Conservation (phyloP, 768 basidiomycete genomes). For the Suillus fuscotomentosus region DNA sequence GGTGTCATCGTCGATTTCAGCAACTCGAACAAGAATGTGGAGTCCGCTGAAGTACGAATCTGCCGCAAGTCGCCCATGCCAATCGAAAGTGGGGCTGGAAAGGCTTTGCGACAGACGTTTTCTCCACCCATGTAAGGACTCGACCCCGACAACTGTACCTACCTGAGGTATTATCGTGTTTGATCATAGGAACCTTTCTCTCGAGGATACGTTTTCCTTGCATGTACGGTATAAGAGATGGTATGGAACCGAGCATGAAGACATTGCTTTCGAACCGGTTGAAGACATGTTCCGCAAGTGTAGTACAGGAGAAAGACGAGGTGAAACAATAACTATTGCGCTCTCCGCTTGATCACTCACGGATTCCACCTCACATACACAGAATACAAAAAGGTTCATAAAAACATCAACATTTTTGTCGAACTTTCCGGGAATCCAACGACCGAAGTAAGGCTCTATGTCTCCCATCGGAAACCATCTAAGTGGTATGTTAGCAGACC, state of each 20-base stretch:
- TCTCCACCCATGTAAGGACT: background rate
- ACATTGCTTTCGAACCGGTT: background rate
- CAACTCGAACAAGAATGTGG: background rate
- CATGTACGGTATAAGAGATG: background rate
- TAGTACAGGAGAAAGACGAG: background rate
- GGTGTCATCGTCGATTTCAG: background rate
- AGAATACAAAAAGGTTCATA: background rate
- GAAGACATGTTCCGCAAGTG: background rate
- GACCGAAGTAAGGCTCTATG: background rate
- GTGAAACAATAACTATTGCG: background rate
- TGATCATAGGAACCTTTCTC: background rate
- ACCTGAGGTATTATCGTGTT: background rate
- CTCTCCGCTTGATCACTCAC: background rate
- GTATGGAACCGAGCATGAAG: background rate
- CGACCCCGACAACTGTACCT: rapidly evolving
- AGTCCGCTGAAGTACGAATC: background rate
- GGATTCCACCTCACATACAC: no score
- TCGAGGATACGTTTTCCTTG: background rate
- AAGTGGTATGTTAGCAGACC: background rate
- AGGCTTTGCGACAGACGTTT: background rate
- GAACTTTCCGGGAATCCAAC: background rate
- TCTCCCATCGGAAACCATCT: background rate
- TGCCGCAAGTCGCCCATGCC: background rate
- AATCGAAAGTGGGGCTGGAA: background rate
- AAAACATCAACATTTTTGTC: background rate